Base-by-base conservation (phyloP, 768 basidiomycete species). In the Boletus rubropictus region DNA sequence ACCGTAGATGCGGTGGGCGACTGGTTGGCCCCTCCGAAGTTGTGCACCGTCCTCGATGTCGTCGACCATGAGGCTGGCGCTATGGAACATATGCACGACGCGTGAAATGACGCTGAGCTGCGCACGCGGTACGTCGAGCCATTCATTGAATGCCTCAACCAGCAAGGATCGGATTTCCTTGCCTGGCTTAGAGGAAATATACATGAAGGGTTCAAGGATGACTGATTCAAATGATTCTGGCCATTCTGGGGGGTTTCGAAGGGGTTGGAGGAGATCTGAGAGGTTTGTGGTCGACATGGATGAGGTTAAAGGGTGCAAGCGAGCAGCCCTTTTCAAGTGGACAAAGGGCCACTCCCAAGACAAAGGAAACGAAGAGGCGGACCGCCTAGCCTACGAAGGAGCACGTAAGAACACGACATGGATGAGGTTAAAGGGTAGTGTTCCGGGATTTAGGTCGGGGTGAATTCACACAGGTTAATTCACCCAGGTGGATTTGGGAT, bases 1-100 rank as follows among this genome's bases (percentile, higher is more conserved):
- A 2, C 95, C 95, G 57, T 95, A 99, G 55, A 99, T 95, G 71
- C 89, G 90, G 71, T 99, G 94, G 0, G 90, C 81, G 20, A 94
- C 59, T 76, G 94, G 94, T 25, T 80, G 75, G 2, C 95, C 96
- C 54, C 95, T 69, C 18, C 93, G 76, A 32, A 96, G 72, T 55
- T 90, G 87, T 0, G 89, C 87, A 48, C 86, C 87, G 53, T 96
- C 93, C 65, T 96, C 89, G 33, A 96, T 94, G 63, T 96, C 93
- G 60, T 96, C 93, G 52, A 96, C 79, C 94, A 98, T 76, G 21
- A 99, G 74, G 63, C 89, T 92, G 5, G 94, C 93, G 43, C 84
- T 91, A 57, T 99, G 96, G 17, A 98, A 73, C 92, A 95, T 97
- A 59, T 82, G 82, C 28, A 99, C 88, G 44, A 99, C 79, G 52